phyloP scores from a whole-genome alignment of 768 basidiomycete species.

The Trametes meyenii region DNA sequence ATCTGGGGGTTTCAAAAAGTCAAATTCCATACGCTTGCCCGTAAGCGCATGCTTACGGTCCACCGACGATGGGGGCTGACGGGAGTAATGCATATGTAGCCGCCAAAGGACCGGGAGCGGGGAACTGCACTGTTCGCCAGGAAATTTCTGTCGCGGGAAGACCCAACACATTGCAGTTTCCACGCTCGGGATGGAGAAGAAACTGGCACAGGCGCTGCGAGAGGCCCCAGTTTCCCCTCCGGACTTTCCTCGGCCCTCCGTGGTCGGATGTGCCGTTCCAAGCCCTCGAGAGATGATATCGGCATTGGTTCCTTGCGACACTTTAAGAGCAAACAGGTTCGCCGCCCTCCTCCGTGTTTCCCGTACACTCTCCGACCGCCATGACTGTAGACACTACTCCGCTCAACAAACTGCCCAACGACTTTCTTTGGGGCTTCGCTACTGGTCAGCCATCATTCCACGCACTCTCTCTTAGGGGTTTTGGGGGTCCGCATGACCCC shows the following conservation, averaged over 20 bases:
- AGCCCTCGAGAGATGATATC: constrained; percentile 31
- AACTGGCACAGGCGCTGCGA: constrained; percentile 3
- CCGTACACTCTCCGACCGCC: constrained; percentile 37
- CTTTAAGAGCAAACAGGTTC: constrained; percentile 31
- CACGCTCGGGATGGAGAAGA: constrained; percentile 15
- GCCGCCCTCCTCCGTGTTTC: constrained; percentile 24
- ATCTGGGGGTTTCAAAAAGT: constrained; percentile 17
- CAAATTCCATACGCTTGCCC: constrained; percentile 4
- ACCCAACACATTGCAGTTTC: constrained; percentile 8
- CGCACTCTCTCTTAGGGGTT: not conserved
- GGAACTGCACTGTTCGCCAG: constrained; percentile 1
- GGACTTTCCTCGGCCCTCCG: constrained; percentile 52
- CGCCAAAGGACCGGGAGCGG: not conserved
- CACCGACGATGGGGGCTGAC: not conserved
- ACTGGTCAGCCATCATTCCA: constrained; percentile 50
- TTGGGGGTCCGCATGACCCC: not conserved
- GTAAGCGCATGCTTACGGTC: not conserved
- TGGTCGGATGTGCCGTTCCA: constrained; percentile 42
- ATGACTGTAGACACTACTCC: constrained; percentile 26
- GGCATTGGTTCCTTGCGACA: constrained; percentile 24
- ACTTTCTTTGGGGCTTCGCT: constrained; percentile 74
- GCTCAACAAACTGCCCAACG: constrained; percentile 45
- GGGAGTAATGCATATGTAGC: not conserved
- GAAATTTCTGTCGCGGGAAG: constrained; percentile 17
- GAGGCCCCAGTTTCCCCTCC: constrained; percentile 29